phyloP scores from a whole-genome alignment of 1,284 basidiomycete genomes.

The Moesziomyces antarcticus region DNA sequence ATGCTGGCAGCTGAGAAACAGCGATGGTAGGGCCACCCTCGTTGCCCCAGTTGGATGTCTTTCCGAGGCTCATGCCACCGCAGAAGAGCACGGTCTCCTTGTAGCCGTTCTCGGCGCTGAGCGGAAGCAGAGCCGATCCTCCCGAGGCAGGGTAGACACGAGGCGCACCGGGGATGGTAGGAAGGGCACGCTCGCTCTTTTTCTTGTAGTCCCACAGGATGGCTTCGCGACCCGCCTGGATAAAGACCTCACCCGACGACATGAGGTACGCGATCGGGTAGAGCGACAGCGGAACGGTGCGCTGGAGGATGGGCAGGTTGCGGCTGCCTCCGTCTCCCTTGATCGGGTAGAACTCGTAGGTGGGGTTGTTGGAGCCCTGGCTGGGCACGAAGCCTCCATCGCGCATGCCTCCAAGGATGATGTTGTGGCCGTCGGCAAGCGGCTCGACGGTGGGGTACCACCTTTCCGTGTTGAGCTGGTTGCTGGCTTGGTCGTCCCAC shows the following conservation, averaged over 20 bases:
- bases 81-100: conserved; percentile 60
- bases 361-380: conserved; percentile 49
- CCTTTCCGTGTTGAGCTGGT: conserved; percentile 53
- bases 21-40: conserved; percentile 49
- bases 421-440: conserved; percentile 50
- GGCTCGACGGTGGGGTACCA: conserved; percentile 65
- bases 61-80: conserved; percentile 54
- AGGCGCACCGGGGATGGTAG: conserved; percentile 48
- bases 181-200: conserved; percentile 42
- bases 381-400: conserved; percentile 59
- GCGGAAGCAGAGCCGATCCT: conserved; percentile 54
- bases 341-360: conserved; percentile 61
- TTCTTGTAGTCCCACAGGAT: conserved; percentile 54
- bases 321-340: conserved; percentile 34
- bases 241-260: conserved; percentile 56
- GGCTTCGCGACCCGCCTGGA: conserved; percentile 52
- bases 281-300: conserved; percentile 58
- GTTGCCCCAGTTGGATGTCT: conserved; percentile 55
- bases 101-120: conserved; percentile 55
- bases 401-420: conserved; percentile 57
- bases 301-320: conserved; percentile 38
- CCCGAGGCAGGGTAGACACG: conserved; percentile 61
- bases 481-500: conserved; percentile 45
- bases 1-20: conserved; percentile 46
- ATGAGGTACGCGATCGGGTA: conserved; percentile 60